Evolutionary conservation across 495 filamentous ascomycete genomes (phyloP).

Genomic region (Apiosordaria backusii): DNA sequence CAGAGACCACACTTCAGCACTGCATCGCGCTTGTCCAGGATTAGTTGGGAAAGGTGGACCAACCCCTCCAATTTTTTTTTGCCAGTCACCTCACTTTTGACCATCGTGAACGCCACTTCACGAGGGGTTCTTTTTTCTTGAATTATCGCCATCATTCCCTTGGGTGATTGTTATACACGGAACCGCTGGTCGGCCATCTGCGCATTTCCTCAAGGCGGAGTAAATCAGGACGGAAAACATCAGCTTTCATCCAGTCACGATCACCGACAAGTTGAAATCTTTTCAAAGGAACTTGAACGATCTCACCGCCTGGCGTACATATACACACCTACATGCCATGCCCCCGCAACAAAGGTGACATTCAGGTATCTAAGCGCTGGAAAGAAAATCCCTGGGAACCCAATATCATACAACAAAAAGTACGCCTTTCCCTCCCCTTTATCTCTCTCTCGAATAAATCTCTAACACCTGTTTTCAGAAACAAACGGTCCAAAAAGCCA

Average conservation of each 20-base stretch:
- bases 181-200: not conserved
- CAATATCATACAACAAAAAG: not conserved
- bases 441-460: not conserved
- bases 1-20: not conserved
- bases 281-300: not conserved
- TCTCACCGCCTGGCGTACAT: not conserved
- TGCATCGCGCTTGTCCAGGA: not conserved
- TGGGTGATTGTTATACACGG: not conserved
- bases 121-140: not conserved
- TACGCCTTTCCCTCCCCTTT: not conserved
- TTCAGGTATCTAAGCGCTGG: not conserved
- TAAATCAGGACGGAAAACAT: not conserved
- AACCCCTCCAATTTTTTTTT: slow-evolving; percentile 2
- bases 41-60: not conserved
- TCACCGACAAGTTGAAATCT: not conserved
- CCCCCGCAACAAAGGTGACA: not conserved
- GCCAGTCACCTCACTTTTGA: slow-evolving; percentile 2
- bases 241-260: not conserved
- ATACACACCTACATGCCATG: not conserved
- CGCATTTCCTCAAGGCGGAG: not conserved
- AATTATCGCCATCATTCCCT: not conserved
- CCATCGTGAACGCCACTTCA: not conserved
- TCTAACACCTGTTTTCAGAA: not conserved
- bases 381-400: not conserved
- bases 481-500: not conserved